These are phyloP conservation scores for Fusarium begoniae DNA, from an alignment of 2,329 filamentous ascomycete genomes.

Conservation along the genomic window DNA sequence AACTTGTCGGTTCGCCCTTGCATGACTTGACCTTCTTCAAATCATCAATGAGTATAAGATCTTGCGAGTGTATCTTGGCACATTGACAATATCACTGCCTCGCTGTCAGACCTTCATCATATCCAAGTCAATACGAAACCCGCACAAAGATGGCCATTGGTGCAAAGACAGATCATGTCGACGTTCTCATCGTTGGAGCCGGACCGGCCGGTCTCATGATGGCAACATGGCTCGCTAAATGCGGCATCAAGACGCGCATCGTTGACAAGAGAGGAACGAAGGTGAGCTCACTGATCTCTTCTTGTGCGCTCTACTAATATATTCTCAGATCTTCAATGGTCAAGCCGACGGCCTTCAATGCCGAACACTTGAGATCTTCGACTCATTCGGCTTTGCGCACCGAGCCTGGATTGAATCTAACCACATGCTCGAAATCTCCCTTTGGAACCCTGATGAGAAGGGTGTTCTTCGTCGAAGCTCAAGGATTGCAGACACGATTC, in stretches of 20 bases:
- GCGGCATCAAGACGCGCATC: slow-evolving; percentile 24
- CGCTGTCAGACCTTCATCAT: fast-evolving
- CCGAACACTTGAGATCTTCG: slow-evolving; percentile 70
- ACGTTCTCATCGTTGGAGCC: slow-evolving; percentile 1
- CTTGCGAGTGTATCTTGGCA: neutral
- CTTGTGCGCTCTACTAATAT: neutral
- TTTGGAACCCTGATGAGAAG: neutral
- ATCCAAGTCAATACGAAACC: fast-evolving
- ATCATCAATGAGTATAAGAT: neutral
- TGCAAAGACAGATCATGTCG: neutral
- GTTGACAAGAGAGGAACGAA: slow-evolving; percentile 28
- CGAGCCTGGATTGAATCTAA: slow-evolving; percentile 72
- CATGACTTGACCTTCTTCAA: neutral
- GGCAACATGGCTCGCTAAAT: slow-evolving; percentile 8
- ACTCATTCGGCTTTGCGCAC: slow-evolving; percentile 74
- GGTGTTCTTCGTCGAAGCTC: slow-evolving; percentile 55
- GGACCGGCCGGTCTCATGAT: slow-evolving; percentile 2
- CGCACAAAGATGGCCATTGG: neutral
- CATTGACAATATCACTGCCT: neutral
- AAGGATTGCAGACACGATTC: slow-evolving; percentile 69
- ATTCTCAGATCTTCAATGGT: neutral
- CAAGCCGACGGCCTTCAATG: slow-evolving; percentile 30
- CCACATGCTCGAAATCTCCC: slow-evolving; percentile 67
- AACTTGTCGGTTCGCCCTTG: neutral
- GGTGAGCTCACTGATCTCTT: neutral